phyloP scores from a whole-genome alignment of 2,329 filamentous ascomycete species.

The Paecilomyces fulvus region DNA sequence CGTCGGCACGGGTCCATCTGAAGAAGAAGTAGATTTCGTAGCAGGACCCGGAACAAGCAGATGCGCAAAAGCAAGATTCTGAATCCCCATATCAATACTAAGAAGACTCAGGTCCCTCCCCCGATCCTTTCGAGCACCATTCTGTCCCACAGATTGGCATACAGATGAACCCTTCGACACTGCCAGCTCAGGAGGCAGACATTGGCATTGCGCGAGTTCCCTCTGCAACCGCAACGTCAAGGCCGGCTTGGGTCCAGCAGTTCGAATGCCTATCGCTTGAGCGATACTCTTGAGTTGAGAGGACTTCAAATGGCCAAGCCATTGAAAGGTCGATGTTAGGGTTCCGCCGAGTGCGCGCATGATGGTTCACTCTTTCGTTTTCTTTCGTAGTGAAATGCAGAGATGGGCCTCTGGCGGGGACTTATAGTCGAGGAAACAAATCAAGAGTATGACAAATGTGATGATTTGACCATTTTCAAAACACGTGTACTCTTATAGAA shows the following conservation, averaged over 20 bases:
- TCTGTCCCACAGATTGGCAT: not conserved
- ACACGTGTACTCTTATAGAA: no score
- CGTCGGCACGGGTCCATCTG: not conserved
- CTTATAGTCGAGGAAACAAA: not conserved
- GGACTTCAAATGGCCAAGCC: constrained; percentile 39
- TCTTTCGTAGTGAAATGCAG: not conserved
- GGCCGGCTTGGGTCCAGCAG: constrained; percentile 51
- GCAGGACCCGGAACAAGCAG: constrained; percentile 31
- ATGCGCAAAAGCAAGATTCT: constrained; percentile 68
- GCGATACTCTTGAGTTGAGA: constrained; percentile 52
- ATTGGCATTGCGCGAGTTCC: constrained; percentile 10
- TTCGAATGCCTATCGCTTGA: constrained; percentile 50
- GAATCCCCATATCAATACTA: constrained; percentile 78
- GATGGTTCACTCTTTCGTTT: not conserved
- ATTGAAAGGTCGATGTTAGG: constrained; percentile 3
- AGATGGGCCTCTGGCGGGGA: not conserved
- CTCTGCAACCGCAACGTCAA: constrained; percentile 44
- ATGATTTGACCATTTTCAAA: no score
- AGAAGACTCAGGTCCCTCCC: constrained; percentile 45
- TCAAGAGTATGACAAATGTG: no score
- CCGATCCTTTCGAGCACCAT: not conserved
- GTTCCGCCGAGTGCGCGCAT: constrained; percentile 7
- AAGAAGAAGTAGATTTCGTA: not conserved
- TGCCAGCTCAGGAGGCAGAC: constrained; percentile 3
- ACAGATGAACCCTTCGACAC: not conserved